A percentile compares a stretch with the other conserved stretches of the same genome.
Conservation (phyloP, 2,329 filamentous ascomycete species). For the Achaetomium macrosporum region DNA sequence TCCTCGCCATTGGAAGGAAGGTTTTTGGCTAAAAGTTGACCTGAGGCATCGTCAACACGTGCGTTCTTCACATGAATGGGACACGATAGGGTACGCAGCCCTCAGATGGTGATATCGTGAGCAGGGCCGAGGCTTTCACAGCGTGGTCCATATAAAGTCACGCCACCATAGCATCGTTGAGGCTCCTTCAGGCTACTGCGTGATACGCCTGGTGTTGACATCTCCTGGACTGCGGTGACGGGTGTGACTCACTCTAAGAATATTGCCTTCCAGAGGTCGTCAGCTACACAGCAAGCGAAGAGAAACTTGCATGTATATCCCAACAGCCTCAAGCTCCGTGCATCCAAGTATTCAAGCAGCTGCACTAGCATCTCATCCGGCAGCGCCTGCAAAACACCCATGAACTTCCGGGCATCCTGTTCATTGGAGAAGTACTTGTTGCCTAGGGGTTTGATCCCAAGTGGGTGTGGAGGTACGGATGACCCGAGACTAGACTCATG, state of each 20-base stretch:
- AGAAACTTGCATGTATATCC: conserved; percentile 78
- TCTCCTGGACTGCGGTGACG: neutral
- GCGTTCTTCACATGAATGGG: neutral
- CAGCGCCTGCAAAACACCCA: conserved; percentile 60
- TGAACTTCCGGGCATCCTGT: conserved; percentile 59
- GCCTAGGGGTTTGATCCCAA: conserved; percentile 79
- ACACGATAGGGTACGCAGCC: neutral
- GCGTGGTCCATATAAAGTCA: no score
- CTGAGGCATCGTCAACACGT: conserved; percentile 25
- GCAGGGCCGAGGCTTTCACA: no score
- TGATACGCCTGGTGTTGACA: neutral
- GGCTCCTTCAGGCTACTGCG: no score
- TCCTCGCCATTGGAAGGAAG: conserved; percentile 63
- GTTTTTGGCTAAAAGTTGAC: conserved; percentile 29
- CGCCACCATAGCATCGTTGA: no score
- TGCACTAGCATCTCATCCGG: conserved; percentile 77
- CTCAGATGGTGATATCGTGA: neutral
- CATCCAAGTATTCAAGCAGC: conserved; percentile 69
- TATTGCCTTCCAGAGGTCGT: conserved; percentile 84
- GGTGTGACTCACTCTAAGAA: conserved; percentile 71
- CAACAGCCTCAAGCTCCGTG: conserved; percentile 54
- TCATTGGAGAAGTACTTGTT: conserved; percentile 67
- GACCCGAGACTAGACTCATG: conserved; percentile 24
- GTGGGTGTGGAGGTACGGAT: conserved; percentile 69
- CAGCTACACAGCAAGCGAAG: conserved; percentile 75